These are phyloP conservation scores for Colletotrichum truncatum DNA, from an alignment of 2,329 filamentous ascomycete species.

Conservation along the genomic window DNA sequence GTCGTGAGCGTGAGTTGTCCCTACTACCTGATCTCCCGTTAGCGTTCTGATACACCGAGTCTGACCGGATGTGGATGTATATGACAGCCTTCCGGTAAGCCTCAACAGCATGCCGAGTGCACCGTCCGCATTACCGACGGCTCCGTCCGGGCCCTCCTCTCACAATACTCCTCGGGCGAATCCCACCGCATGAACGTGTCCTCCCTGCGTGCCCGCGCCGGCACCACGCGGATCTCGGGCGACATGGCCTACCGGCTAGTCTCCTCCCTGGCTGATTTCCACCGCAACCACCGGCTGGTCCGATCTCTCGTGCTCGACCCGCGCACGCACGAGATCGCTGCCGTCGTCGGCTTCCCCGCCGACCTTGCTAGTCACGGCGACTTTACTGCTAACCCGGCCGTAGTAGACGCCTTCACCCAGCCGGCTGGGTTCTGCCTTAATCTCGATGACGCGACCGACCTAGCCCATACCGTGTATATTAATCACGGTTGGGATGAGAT, in stretches of 20 bases:
- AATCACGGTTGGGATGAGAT: conserved; percentile 9
- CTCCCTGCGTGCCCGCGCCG: conserved; percentile 1
- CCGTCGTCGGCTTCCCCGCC: neutral
- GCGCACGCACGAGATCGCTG: conserved; percentile 1
- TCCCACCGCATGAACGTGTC: neutral
- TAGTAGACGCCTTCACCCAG: conserved; percentile 5
- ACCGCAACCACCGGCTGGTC: conserved; percentile 2
- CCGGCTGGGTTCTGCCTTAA: conserved; percentile 5
- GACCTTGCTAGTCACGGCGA: neutral
- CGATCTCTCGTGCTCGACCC: neutral
- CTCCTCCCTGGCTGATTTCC: neutral
- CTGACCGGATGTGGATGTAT: neutral
- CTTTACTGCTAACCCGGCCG: neutral
- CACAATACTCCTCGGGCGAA: neutral
- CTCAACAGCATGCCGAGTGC: neutral
- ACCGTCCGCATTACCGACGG: neutral
- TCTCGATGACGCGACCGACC: neutral
- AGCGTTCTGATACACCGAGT: neutral
- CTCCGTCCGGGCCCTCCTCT: neutral
- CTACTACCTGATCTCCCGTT: neutral
- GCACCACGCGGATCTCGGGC: neutral
- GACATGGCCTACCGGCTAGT: neutral
- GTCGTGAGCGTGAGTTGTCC: neutral
- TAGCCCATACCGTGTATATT: conserved; percentile 1
- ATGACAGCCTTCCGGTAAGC: neutral